Evolutionary conservation across 2,329 filamentous ascomycete genomes (phyloP).

Genomic region (Trichothecium sympodiale): DNA sequence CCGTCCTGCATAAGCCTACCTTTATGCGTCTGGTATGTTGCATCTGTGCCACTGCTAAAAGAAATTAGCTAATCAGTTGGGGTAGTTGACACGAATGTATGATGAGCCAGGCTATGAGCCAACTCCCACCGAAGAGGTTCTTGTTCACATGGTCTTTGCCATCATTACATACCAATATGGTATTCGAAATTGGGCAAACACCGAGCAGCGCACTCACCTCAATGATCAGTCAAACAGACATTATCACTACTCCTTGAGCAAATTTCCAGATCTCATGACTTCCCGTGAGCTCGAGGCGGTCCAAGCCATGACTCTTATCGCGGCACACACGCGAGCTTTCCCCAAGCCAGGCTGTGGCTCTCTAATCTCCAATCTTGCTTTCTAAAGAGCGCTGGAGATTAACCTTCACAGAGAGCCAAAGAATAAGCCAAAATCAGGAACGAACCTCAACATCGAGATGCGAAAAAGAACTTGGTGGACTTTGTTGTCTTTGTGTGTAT

Average conservation of each 20-base stretch:
- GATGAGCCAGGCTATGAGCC: constrained; percentile 56
- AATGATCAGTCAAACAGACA: constrained; percentile 62
- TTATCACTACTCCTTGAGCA: constrained; percentile 64
- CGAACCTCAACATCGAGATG: constrained; percentile 59
- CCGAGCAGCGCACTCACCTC: constrained; percentile 40
- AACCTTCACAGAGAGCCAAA: constrained; percentile 64
- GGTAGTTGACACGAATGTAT: constrained; percentile 53
- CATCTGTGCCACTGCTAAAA: neutral
- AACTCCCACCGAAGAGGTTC: constrained; percentile 53
- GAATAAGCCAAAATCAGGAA: constrained; percentile 25
- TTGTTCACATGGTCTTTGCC: constrained; percentile 69
- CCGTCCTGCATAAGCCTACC: constrained; percentile 65
- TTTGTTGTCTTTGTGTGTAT: constrained; percentile 53
- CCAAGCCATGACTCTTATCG: constrained; percentile 64
- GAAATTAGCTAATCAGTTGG: neutral
- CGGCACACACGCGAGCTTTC: constrained; percentile 62
- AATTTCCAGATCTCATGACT: constrained; percentile 53
- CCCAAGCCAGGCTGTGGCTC: constrained; percentile 69
- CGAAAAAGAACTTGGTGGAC: constrained; percentile 72
- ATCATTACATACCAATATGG: constrained; percentile 69
- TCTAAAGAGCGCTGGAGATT: constrained; percentile 61
- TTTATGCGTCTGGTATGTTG: constrained; percentile 55
- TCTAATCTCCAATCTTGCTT: constrained; percentile 52
- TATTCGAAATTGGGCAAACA: constrained; percentile 51
- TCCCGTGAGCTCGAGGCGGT: constrained; percentile 55